A percentile compares a stretch with the other conserved stretches of the same genome.
phyloP scores from a whole-genome alignment of 352 stramenopile species.

The Thalassiosira livingstoniorum region DNA sequence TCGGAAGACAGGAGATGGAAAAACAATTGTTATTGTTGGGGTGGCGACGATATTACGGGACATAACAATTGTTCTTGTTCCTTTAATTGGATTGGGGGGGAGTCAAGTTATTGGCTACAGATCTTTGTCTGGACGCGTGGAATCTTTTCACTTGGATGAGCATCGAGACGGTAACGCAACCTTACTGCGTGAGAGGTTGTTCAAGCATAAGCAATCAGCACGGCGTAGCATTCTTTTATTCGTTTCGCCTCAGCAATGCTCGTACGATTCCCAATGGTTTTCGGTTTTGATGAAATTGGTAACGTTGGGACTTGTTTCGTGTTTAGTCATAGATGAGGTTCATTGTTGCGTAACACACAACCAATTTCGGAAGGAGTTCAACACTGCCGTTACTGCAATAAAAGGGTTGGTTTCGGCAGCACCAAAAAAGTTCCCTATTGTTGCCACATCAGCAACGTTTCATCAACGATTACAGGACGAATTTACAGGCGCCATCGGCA shows the following conservation, averaged over 20 bases:
- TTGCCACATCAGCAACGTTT: background rate
- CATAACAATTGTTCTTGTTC: background rate
- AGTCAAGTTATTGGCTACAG: background rate
- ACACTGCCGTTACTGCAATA: background rate
- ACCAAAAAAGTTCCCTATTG: background rate
- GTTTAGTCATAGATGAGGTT: background rate
- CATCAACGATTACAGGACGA: no score
- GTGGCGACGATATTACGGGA: background rate
- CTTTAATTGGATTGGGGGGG: constrained; percentile 2
- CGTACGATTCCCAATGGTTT: background rate
- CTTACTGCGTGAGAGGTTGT: background rate
- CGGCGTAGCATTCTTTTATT: background rate
- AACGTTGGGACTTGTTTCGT: background rate
- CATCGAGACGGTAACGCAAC: background rate
- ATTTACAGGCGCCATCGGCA: no score
- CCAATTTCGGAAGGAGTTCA: background rate
- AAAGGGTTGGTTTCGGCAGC: background rate
- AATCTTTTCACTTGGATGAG: constrained; percentile 14
- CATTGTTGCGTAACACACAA: background rate
- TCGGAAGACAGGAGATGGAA: background rate
- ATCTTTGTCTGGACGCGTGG: background rate
- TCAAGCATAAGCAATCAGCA: background rate
- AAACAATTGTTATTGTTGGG: background rate
- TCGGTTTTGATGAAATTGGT: background rate
- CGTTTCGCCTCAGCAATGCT: background rate